These are phyloP conservation scores for Diaporthe amygdali DNA, from an alignment of 2,329 filamentous ascomycete genomes.

Conservation along the genomic window DNA sequence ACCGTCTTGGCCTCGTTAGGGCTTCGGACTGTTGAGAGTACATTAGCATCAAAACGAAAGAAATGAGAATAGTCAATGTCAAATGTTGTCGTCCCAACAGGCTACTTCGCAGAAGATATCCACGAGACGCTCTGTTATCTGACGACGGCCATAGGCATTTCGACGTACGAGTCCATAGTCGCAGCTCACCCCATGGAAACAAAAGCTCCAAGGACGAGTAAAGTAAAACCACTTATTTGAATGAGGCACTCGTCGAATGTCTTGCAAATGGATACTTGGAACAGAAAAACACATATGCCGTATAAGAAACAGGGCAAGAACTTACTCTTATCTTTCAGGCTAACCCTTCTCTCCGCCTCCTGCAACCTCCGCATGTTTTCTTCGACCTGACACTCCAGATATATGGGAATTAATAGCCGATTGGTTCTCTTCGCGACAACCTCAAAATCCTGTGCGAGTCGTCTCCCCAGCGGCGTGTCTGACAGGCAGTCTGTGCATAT, in stretches of 20 bases:
- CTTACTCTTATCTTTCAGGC: conserved; percentile 26
- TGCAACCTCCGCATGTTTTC: conserved; percentile 32
- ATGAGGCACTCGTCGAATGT: too few species aligned
- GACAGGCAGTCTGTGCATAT: conserved; percentile 36
- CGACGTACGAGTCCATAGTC: background rate
- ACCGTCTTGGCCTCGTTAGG: conserved; percentile 25
- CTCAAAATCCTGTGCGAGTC: conserved; percentile 31
- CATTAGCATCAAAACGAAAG: background rate
- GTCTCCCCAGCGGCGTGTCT: conserved; percentile 31
- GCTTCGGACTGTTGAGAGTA: conserved; percentile 16
- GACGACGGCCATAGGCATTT: background rate
- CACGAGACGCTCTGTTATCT: background rate
- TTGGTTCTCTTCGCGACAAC: conserved; percentile 30
- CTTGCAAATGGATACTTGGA: too few species aligned
- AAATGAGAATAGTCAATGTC: background rate
- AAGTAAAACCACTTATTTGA: background rate
- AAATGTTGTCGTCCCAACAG: background rate
- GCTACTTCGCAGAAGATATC: background rate
- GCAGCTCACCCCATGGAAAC: background rate
- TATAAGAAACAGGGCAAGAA: background rate
- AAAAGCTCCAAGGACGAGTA: background rate
- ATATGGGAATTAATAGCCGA: conserved; percentile 35
- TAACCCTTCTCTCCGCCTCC: conserved; percentile 29
- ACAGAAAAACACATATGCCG: too few species aligned
- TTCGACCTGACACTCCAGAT: conserved; percentile 30